Conservation (phyloP, 1,139 yeast species). For the Hemisphaericaspora xylanilytica region DNA sequence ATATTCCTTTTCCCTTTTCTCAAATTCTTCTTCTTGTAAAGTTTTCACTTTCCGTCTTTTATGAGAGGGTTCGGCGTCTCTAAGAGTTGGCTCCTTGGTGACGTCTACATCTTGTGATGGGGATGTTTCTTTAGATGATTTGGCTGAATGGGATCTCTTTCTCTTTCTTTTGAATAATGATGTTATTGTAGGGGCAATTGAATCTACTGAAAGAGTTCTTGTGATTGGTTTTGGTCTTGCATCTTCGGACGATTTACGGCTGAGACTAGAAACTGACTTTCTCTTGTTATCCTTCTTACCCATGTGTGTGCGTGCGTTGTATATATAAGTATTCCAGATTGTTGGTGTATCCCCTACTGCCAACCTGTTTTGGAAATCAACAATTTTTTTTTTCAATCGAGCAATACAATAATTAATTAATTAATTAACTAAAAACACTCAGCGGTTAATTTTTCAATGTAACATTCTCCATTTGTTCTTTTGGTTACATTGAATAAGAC, state of each 20-base stretch:
- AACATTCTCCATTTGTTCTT: too few relatives aligned
- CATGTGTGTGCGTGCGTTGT: conserved; percentile 2
- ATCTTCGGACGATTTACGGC: not conserved
- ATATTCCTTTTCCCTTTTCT: conserved; percentile 50
- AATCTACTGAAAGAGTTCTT: conserved; percentile 43
- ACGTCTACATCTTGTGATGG: conserved; percentile 11
- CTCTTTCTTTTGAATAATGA: conserved; percentile 41
- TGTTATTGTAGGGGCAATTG: conserved; percentile 24
- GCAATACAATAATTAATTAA: too few relatives aligned
- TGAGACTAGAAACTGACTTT: conserved; percentile 6
- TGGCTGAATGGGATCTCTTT: conserved; percentile 16
- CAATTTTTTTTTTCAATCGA: too few relatives aligned
- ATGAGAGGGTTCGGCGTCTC: conserved; percentile 3
- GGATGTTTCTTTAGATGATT: conserved; percentile 14
- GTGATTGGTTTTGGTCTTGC: conserved; percentile 21
- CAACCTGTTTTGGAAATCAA: too few relatives aligned
- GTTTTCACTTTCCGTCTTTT: conserved; percentile 29
- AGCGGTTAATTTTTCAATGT: too few relatives aligned
- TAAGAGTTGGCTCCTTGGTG: conserved; percentile 6
- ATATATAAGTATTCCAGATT: too few relatives aligned
- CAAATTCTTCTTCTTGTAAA: conserved; percentile 38
- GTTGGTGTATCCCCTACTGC: too few relatives aligned
- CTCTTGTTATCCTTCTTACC: conserved; percentile 10
- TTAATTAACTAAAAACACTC: too few relatives aligned
- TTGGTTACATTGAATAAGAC: too few relatives aligned